Base-by-base conservation (phyloP, 139 green algal species). In the Chlorella sp. region DNA sequence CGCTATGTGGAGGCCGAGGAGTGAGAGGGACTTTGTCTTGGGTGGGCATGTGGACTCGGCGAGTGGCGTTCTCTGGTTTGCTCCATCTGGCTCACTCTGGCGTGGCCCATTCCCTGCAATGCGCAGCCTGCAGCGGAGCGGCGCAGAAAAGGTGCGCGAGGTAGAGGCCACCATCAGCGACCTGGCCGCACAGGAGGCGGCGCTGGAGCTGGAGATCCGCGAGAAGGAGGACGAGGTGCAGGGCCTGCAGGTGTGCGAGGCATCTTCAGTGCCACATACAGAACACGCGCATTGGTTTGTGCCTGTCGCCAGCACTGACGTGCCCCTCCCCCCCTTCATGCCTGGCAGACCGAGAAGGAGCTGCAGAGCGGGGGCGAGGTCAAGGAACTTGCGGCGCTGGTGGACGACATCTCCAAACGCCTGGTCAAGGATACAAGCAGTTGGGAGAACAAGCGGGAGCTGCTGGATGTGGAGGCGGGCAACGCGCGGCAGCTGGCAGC, bases 361-460 rank as follows among this genome's bases (percentile, higher is more conserved):
- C 76, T 80, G 48, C 79, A 92, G 76, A 78, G 80, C n/a, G 61
- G 74, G n/a, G 79, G 85, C 7, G 79, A 90, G 55, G 73, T 91
- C 50, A 85, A 88, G 74, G 76, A 77, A 45, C 81, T 95, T 58
- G 41, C 55, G 35, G 69, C 67, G 17, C 19, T 79, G 42, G 83
- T 84, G 40, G 91, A 93, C 45, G 67, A 85, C 29, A 74, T 95
- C 8, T 82, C 79, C 74, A 96, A 94, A 56, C 36, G 56, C 70
- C 65, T 96, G 75, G 90, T 91, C 14, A 86, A 88, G 67, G 87
- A 89, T 55, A 94, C 76, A 14, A 89, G 84, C 17, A 77, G 42
- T 29, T 82, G 79, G 58, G 92, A 88, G 66, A 89, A 93, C 70
- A 84, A 87, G 50, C 73, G 87, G 69, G 90, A 94, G 41, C 72